Percentiles rank a stretch among this genome's conserved stretches.
phyloP scores from a whole-genome alignment of 140 eudicot species.

The Anethum foeniculum region DNA sequence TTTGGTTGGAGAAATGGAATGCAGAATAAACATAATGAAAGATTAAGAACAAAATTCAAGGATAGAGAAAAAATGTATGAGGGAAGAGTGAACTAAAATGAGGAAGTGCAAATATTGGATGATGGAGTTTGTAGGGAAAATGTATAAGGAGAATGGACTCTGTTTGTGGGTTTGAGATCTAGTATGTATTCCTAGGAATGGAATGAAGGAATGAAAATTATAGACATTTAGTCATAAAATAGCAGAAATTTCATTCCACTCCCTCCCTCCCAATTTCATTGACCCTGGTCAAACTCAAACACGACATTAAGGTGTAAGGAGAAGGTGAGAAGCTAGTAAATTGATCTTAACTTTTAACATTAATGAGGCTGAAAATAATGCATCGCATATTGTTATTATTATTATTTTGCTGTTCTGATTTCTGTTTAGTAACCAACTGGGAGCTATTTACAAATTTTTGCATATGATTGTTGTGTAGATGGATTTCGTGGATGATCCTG shows the following conservation, averaged over 20 bases:
- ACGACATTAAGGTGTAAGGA: background rate
- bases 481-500: slow-evolving; percentile 90
- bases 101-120: background rate
- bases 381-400: background rate
- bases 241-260: background rate
- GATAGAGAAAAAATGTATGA: background rate
- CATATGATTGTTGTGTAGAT: slow-evolving; percentile 41
- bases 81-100: background rate
- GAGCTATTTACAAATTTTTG: background rate
- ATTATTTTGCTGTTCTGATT: background rate
- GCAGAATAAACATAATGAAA: background rate
- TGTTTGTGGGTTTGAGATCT: background rate
- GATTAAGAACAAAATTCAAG: background rate
- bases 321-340: background rate
- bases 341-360: background rate
- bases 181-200: background rate
- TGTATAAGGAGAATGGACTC: background rate
- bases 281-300: background rate
- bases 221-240: background rate
- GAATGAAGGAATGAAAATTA: background rate
- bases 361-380: background rate
- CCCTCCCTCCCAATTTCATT: background rate
- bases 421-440: background rate
- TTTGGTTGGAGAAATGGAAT: background rate
- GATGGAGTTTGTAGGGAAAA: background rate